Base-by-base conservation (phyloP, 805 yeast genomes). In the Wickerhamiella parazyma region DNA sequence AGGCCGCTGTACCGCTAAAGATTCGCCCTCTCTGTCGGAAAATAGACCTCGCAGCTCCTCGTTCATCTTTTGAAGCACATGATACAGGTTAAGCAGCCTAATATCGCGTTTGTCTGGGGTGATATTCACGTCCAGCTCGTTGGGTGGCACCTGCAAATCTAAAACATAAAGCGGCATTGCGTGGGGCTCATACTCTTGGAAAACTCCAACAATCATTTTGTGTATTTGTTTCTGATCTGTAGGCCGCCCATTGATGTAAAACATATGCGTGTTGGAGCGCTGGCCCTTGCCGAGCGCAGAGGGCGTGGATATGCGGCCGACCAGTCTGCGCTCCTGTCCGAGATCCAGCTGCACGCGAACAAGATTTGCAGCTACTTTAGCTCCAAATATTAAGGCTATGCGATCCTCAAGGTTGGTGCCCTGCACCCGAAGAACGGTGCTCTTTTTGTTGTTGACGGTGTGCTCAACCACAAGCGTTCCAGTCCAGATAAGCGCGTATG, bases 71-170 rank as follows among this genome's bases (percentile, higher is more conserved):
- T 77, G 80, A 4, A 80, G 51, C 1, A 87, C 56, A n/a, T 63
- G 57, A 3, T 60, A 57, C 58, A 87, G 96, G 48, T 76, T 67
- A 46, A 78, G 85, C 1, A 86, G 56, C 53, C 82, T 56, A 1
- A 87, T 68, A 2, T 76, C 72, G 42, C 89, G 67, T 57, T 91
- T 91, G 58, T 91, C 96, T 0, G 98, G 97, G 0, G 95, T 78
- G 1, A 91, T 81, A 59, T 91, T 91, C 16, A 91, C 69, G 61
- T 91, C 98, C n/a, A 59, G 58, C 16, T 41, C 38, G 8, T 39
- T 17, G 0, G 80, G 67, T 33, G 71, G 68, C 5, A 84, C 56
- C 11, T 55, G 53, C 17, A 91, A 51, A 58, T 91, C 69, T 2
- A 84, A 52, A 2, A 85, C 66, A 39, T 81, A 66, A 9, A 75